Base-by-base conservation (phyloP, 2,329 filamentous ascomycete species). In the Fusarium temperatum region DNA sequence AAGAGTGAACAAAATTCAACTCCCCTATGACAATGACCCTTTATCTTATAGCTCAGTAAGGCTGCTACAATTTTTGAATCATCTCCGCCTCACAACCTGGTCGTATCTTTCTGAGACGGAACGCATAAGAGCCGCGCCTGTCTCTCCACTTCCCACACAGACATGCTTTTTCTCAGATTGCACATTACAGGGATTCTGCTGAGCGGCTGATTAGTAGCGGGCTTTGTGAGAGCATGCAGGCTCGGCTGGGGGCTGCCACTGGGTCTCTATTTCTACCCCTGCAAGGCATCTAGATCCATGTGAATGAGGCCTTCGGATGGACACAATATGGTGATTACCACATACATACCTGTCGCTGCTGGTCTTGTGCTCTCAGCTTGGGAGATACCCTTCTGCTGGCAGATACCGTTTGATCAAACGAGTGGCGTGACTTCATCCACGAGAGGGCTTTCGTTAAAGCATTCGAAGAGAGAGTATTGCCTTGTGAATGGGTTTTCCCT, bases 131-230 rank as follows among this genome's bases (percentile, higher is more conserved):
- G 24, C 67, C 53, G 39, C 26, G 71, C 58, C 71, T 74, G 53
- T 56, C 63, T 51, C 67, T 48, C 68, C 67, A 71, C 68, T 61
- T 53, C 58, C 30, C 66, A 63, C 47, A 35, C 57, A 67, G 35
- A 71, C 71, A 68, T 59, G 44, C 62, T 74, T 70, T 62, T 65
- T n/a, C 38, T 66, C 68, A 73, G 66, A 74, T 74, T 74, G 42
- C 72, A 62, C 38, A 22, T 51, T 41, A 56, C 72, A 74, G 56
- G 68, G 72, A 57, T 74, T 24, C 45, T 65, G 72, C 72, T 69
- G 68, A 72, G 72, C 72, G 72, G 72, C 72, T 74, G 72, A 75
- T 72, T 55, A 45, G 61, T 39, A 69, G 71, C 70, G 71, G 71
- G 50, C 18, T 69, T 57, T 73, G 59, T 57, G 55, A 66, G 57